Evolutionary conservation across 1,284 basidiomycete species (phyloP), one percentile per base, ranked within the genome.

Genomic region (Papiliotrema nemorosa): DNA sequence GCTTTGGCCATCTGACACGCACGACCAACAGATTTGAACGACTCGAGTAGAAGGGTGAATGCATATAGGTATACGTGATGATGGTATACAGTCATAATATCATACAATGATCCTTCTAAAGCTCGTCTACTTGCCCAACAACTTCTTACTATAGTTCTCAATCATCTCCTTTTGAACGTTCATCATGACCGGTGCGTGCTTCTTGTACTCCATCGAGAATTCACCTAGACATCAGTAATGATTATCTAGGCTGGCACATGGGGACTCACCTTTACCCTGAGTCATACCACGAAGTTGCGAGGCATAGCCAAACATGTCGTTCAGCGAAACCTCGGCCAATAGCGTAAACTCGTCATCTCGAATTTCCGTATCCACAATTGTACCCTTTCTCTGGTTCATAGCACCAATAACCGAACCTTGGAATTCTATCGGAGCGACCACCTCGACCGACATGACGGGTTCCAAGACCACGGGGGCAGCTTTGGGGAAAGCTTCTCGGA

Each of bases 241-340:
- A 40, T 7, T 40, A 42, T 22, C 9, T 34, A 34, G 31, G n/a
- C n/a, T n/a, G n/a, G n/a, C n/a, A n/a, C n/a, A n/a, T n/a, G n/a
- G 12, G 13, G 12, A 69, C 71, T 65, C 67, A 77, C 87, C 91
- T 78, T 97, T 97, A 67, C 92, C 91, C 77, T 98, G 94, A 0
- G 94, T 98, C 58, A 85, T 84, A 5, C 94, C 94, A 54, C 96
- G 84, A 46, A 98, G 78, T 63, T 89, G 87, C 66, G 84, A 89
- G 25, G 90, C 92, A 72, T 94, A 98, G 27, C 94, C 94, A 72
- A 98, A 98, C 96, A 99, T 98, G 69, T 98, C 94, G 75, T 94
- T 97, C 73, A 98, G 76, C 9, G 89, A 86, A 14, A 98, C 93
- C 70, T 97, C 94, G 25, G 91, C 91, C 21, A 82, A 81, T 50